These are phyloP conservation scores for Dryadomyces quercivorus DNA, from an alignment of 2,329 filamentous ascomycete genomes.

Conservation along the genomic window DNA sequence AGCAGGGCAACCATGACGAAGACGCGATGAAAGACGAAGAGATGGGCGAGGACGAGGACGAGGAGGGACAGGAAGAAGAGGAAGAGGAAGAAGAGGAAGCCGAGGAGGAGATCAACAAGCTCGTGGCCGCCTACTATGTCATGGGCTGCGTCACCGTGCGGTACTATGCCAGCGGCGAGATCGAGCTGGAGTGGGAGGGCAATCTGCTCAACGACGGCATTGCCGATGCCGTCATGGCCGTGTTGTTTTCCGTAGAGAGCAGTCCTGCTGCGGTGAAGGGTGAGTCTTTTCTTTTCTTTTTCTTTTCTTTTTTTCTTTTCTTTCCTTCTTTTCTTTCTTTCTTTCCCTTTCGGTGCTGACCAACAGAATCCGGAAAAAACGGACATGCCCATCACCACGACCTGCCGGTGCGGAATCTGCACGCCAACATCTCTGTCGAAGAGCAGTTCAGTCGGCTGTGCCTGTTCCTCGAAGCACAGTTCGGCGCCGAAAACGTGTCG, in stretches of 20 bases:
- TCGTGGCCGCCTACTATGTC: constrained; percentile 51
- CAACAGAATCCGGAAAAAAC: constrained; percentile 43
- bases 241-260: constrained; percentile 83
- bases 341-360: constrained; percentile 9
- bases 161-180: constrained; percentile 62
- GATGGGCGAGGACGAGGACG: constrained; percentile 9
- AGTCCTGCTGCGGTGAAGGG: constrained; percentile 91
- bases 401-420: constrained; percentile 51
- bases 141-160: constrained; percentile 88
- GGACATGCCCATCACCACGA: constrained; percentile 21
- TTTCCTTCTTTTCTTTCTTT: no score
- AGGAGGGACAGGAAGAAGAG: constrained; percentile 32
- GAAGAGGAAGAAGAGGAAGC: constrained; percentile 18
- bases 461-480: constrained; percentile 95
- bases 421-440: constrained; percentile 56
- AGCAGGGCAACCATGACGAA: constrained; percentile 9
- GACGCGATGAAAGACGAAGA: constrained; percentile 11
- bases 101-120: constrained; percentile 54
- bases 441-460: constrained; percentile 77
- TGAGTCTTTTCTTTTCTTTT: constrained; percentile 24
- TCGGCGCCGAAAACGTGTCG: constrained; percentile 69
- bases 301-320: not conserved
- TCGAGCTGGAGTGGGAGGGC: constrained; percentile 93
- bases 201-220: constrained; percentile 97
- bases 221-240: constrained; percentile 91